Base-by-base conservation (phyloP, 768 basidiomycete species). In the Agaricus bisporus region DNA sequence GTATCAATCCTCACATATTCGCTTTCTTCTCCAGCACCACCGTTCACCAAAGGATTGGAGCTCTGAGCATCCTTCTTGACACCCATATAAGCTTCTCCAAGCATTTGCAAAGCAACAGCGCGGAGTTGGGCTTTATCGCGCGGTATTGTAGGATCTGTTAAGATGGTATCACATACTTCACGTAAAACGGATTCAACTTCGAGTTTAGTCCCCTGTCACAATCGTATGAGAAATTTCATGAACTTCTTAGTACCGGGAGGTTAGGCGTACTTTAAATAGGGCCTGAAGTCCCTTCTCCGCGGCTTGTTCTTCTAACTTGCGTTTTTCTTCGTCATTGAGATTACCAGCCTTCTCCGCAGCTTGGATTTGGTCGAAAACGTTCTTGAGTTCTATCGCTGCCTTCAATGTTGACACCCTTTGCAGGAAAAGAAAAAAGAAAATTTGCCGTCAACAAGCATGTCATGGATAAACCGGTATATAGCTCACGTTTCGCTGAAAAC, bases 241-340 rank as follows among this genome's bases (percentile, higher is more conserved):
- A 15, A 48, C 7, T 5, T 17, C 7, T 5, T 18, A n/a, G 18
- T 17, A 17, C 20, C 22, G 48, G 63, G 43, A 32, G 15, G 44
- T 5, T 20, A 41, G 28, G 48, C 61, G 25, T 47, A 86, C 90
- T 77, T 94, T 95, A 79, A 95, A 95, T 28, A 95, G 70, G 1
- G 92, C 91, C 60, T 92, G 89, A 1, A 95, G 67, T 11, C 91
- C 93, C 67, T 94, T 95, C 73, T 95, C 92, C 0, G 93, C 92
- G 0, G 93, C 93, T 61, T 92, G 88, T 60, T 95, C 93, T 64
- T 95, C 93, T 1, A 95, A 71, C 53, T 83, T 80, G 64, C 79
- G 83, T 70, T 82, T 86, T 70, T 93, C 89, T 41, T 92, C 91
- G 0, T 85, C 81, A 26, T 72, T 74, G 38, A 93, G 69, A 55